These are phyloP conservation scores for Allium sativum DNA, from an alignment of 106 monocot species.

Conservation along the genomic window DNA sequence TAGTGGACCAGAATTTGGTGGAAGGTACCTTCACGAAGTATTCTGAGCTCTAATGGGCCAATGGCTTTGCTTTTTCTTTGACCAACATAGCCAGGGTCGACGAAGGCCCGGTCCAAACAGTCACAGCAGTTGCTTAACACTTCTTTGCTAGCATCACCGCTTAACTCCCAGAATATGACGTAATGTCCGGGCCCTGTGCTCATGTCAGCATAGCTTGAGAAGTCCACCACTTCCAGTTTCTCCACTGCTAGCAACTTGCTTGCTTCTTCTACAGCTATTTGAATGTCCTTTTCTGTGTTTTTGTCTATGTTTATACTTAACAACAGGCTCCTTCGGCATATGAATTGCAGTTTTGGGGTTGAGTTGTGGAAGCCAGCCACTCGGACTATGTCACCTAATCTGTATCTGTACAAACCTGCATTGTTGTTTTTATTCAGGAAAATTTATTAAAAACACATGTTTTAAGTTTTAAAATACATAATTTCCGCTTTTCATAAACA, in stretches of 20 bases:
- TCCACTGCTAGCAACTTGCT: slow-evolving; percentile 27
- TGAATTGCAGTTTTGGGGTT: slow-evolving; percentile 51
- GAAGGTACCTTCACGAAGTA: slow-evolving; percentile 58
- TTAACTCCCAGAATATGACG: slow-evolving; percentile 63
- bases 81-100: slow-evolving; percentile 49
- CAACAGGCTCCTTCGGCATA: slow-evolving; percentile 52
- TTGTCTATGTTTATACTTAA: slow-evolving; percentile 70
- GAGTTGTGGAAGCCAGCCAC: slow-evolving; percentile 61
- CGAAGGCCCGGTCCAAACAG: slow-evolving; percentile 57
- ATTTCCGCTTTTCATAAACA: too few species aligned
- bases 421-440: too few species aligned
- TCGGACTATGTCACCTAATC: slow-evolving; percentile 52
- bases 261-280: slow-evolving; percentile 43
- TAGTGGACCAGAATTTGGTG: slow-evolving; percentile 54
- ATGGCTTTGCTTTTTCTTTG: slow-evolving; percentile 43
- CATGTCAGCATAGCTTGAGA: slow-evolving; percentile 59
- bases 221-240: slow-evolving; percentile 45
- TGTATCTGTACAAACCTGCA: slow-evolving; percentile 62
- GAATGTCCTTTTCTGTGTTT: slow-evolving; percentile 62
- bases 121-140: slow-evolving; percentile 8
- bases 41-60: slow-evolving; percentile 57
- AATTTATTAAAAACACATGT: too few species aligned
- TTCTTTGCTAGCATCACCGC: background rate
- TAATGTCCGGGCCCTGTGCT: slow-evolving; percentile 59
- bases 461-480: too few species aligned